These are phyloP conservation scores for Salix viminalis DNA, from an alignment of 345 rosid genomes.

Conservation along the genomic window DNA sequence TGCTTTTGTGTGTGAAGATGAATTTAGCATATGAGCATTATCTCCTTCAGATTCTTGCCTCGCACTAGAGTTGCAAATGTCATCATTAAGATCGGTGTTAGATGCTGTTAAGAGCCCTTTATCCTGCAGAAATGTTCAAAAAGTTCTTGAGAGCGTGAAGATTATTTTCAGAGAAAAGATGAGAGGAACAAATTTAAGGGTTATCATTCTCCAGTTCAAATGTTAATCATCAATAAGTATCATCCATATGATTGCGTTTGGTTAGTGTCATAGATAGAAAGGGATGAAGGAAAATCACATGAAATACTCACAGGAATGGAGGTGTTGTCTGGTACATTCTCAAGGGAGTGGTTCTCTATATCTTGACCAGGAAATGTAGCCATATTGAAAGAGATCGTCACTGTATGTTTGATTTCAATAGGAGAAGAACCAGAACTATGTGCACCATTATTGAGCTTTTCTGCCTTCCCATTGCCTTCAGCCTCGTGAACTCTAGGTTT, in stretches of 20 bases:
- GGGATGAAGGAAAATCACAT: neutral
- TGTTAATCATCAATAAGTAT: neutral
- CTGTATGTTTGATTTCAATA: constrained; percentile 32
- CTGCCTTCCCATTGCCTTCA: constrained; percentile 22
- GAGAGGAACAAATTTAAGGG: neutral
- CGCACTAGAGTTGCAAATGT: neutral
- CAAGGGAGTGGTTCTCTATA: constrained; percentile 17
- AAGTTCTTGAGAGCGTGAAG: neutral
- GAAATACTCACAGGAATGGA: constrained; percentile 35
- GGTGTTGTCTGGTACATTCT: constrained; percentile 21
- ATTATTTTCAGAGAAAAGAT: neutral
- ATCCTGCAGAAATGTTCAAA: constrained; percentile 34
- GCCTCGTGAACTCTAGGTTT: constrained; percentile 25
- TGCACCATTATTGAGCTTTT: constrained; percentile 12
- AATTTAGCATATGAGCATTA: neutral
- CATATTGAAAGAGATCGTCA: constrained; percentile 30
- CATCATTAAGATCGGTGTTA: constrained; percentile 19
- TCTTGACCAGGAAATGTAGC: constrained; percentile 28
- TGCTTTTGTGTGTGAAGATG: constrained; percentile 15
- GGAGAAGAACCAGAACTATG: constrained; percentile 33
- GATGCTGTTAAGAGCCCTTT: constrained; percentile 22
- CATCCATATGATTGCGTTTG: too few relatives aligned
- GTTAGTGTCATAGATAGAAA: too few relatives aligned
- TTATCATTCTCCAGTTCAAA: neutral
- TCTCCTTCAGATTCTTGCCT: constrained; percentile 14